Conservation (phyloP, 2,329 filamentous ascomycete species). For the Aspergillus brunneoviolaceus region DNA sequence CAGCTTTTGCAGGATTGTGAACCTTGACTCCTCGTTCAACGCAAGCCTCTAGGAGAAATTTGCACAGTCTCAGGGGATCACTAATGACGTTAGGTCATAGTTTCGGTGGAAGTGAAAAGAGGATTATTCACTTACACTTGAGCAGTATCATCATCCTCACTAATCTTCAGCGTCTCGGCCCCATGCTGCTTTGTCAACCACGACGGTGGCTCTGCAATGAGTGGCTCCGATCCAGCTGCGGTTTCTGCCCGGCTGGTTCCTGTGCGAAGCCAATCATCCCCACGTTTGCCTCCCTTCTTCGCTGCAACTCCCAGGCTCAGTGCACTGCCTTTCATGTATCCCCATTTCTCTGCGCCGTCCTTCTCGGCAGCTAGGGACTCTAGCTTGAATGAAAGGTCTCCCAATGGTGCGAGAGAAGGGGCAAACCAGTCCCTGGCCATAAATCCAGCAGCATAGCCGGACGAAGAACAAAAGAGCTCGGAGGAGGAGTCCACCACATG, state of each 20-base stretch:
- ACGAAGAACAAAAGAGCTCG: constrained; percentile 69
- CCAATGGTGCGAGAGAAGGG: constrained; percentile 57
- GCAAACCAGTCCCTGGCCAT: constrained; percentile 72
- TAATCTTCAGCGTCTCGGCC: constrained; percentile 61
- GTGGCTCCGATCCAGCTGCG: constrained; percentile 42
- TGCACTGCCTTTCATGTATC: constrained; percentile 59
- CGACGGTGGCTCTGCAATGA: constrained; percentile 45
- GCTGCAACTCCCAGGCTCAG: constrained; percentile 52
- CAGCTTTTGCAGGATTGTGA: constrained; percentile 62
- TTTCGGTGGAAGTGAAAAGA: background rate
- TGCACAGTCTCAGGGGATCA: constrained; percentile 65
- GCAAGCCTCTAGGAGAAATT: constrained; percentile 62
- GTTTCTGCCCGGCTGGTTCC: constrained; percentile 62
- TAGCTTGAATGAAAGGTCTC: constrained; percentile 66
- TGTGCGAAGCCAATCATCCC: constrained; percentile 66
- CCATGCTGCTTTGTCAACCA: constrained; percentile 61
- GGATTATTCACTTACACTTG: constrained; percentile 56
- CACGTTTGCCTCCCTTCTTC: constrained; percentile 44
- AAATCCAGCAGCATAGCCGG: constrained; percentile 72
- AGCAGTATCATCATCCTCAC: constrained; percentile 59
- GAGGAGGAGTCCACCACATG: constrained; percentile 59
- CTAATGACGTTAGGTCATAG: constrained; percentile 36
- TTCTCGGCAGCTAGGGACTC: constrained; percentile 60
- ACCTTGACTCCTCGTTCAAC: constrained; percentile 62
- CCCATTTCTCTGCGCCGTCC: constrained; percentile 59